Evolutionary conservation across 1,284 basidiomycete genomes (phyloP).

Genomic region (Boletus smithii): DNA sequence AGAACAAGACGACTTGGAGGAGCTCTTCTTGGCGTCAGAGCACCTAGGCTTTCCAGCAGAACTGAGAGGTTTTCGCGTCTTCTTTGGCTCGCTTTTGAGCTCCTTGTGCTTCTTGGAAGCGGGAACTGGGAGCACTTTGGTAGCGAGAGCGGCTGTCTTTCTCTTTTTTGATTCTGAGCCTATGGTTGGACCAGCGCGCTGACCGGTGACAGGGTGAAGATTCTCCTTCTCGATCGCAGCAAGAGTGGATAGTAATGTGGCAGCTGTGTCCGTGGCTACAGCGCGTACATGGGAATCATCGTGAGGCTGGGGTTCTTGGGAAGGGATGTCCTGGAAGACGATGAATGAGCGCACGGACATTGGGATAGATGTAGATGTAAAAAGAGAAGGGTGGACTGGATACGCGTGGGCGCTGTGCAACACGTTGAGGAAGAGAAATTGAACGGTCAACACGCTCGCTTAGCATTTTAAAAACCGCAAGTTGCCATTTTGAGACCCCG

Average conservation of each 20-base stretch:
- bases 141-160: conserved; percentile 55
- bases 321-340: conserved; percentile 59
- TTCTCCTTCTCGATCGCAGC: conserved; percentile 68
- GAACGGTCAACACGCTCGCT: conserved; percentile 24
- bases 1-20: conserved; percentile 32
- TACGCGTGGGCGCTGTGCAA: conserved; percentile 31
- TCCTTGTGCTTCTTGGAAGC: conserved; percentile 47
- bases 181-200: conserved; percentile 42
- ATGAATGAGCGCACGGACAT: conserved; percentile 61
- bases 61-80: conserved; percentile 48
- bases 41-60: conserved; percentile 32
- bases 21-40: conserved; percentile 29
- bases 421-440: conserved; percentile 33
- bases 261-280: conserved; percentile 30
- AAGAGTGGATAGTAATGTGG: conserved; percentile 35
- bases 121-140: conserved; percentile 43
- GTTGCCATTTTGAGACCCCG: conserved; percentile 33
- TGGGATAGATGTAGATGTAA: conserved; percentile 17
- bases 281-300: conserved; percentile 20
- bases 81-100: conserved; percentile 48
- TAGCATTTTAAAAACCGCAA: conserved; percentile 30
- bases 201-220: conserved; percentile 67
- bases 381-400: conserved; percentile 8
- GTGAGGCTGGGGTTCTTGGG: conserved; percentile 22
- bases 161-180: conserved; percentile 53